Conservation (phyloP, 495 filamentous ascomycete species). For the Diplogelasinospora grovesii region DNA sequence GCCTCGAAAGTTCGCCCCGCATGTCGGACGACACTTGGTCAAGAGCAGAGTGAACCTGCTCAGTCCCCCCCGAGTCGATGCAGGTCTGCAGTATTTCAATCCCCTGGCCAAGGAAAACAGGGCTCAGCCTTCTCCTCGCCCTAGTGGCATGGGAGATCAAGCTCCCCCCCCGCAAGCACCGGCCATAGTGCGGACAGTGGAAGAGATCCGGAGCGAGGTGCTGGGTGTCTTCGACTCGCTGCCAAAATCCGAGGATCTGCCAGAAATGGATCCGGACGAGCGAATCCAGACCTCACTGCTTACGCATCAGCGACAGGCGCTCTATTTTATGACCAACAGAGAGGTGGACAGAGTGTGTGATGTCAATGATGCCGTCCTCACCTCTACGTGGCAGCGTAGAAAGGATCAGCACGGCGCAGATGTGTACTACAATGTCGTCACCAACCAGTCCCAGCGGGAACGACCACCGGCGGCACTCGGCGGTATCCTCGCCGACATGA, state of each 20-base stretch:
- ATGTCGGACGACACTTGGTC: conserved; percentile 59
- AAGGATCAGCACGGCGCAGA: conserved; percentile 44
- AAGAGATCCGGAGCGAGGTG: conserved; percentile 80
- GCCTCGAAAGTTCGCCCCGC: conserved; percentile 53
- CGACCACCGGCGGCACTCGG: conserved; percentile 67
- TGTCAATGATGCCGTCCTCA: conserved; percentile 44
- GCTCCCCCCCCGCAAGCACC: conserved; percentile 10
- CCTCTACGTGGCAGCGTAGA: conserved; percentile 67
- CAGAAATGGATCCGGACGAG: conserved; percentile 60
- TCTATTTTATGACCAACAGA: conserved; percentile 81
- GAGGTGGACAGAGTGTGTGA: conserved; percentile 48
- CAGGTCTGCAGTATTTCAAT: conserved; percentile 60
- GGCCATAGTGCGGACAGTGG: conserved; percentile 52
- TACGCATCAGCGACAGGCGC: conserved; percentile 83
- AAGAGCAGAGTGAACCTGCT: conserved; percentile 59
- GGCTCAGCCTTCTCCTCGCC: conserved; percentile 23
- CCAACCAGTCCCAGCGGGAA: conserved; percentile 53
- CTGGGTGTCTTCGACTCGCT: conserved; percentile 83
- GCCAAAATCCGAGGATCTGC: conserved; percentile 63
- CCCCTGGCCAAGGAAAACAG: conserved; percentile 47
- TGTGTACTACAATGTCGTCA: conserved; percentile 76
- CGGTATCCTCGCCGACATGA: conserved; percentile 95
- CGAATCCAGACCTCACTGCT: conserved; percentile 65
- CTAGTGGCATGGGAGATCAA: conserved; percentile 7
- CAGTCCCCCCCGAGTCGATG: conserved; percentile 55